Conservation (phyloP, 2,329 filamentous ascomycete species). For the Ophiostoma perfectum region DNA sequence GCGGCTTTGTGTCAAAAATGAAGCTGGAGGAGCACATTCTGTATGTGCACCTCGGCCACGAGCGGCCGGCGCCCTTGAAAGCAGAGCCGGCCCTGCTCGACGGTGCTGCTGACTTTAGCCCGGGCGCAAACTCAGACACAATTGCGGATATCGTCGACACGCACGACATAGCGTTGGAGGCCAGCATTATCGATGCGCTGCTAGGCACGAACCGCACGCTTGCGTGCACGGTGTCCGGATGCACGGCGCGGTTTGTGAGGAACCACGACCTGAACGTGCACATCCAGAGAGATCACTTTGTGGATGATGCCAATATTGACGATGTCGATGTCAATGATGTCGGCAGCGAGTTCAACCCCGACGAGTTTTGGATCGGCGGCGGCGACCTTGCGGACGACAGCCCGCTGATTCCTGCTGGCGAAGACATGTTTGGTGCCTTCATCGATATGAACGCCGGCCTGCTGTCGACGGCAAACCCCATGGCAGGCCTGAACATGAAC, state of each 20-base stretch:
- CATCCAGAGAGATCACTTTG: slow-evolving; percentile 30
- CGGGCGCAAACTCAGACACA: background rate
- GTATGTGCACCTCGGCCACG: slow-evolving; percentile 67
- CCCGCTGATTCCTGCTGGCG: background rate
- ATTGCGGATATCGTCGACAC: background rate
- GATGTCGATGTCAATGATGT: background rate
- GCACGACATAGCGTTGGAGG: slow-evolving; percentile 19
- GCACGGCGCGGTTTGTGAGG: slow-evolving; percentile 44
- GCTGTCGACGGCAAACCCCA: background rate
- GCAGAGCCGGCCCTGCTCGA: slow-evolving; percentile 11
- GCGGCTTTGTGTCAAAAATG: slow-evolving; percentile 69
- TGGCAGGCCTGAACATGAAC: background rate
- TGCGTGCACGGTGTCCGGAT: slow-evolving; percentile 40
- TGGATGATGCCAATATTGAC: background rate
- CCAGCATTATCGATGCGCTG: slow-evolving; percentile 32
- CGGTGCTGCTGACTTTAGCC: background rate
- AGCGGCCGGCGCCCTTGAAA: slow-evolving; percentile 37
- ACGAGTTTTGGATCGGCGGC: slow-evolving; percentile 25
- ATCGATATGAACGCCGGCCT: slow-evolving; percentile 17
- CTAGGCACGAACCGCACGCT: slow-evolving; percentile 40
- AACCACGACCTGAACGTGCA: slow-evolving; percentile 43
- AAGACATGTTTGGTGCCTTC: slow-evolving; percentile 18
- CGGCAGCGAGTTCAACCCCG: slow-evolving; percentile 2
- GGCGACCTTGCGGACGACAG: slow-evolving; percentile 3
- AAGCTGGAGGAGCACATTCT: slow-evolving; percentile 79